Evolutionary conservation across 2,329 filamentous ascomycete genomes (phyloP).

Genomic region (Trichoderma harzianum): DNA sequence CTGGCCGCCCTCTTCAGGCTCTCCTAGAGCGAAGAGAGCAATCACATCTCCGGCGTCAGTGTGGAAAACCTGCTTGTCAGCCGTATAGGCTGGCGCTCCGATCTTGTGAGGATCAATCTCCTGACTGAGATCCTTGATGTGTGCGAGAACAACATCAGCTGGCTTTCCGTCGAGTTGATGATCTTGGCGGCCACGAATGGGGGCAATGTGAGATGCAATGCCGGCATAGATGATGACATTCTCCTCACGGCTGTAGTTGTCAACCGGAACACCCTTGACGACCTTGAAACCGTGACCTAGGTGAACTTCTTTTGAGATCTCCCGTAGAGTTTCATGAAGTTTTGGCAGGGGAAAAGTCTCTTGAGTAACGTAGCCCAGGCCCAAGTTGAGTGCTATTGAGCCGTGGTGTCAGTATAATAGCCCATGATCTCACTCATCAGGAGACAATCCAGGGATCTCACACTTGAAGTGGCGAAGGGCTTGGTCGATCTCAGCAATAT

Average conservation of each 20-base stretch:
- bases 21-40: conserved; percentile 53
- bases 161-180: conserved; percentile 41
- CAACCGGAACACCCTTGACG: conserved; percentile 54
- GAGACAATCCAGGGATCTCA: conserved; percentile 21
- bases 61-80: conserved; percentile 61
- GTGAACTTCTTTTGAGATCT: conserved; percentile 53
- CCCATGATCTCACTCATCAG: neutral
- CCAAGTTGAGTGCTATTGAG: conserved; percentile 32
- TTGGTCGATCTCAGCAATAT: conserved; percentile 48
- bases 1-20: conserved; percentile 51
- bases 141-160: conserved; percentile 52
- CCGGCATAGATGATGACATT: conserved; percentile 60
- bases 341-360: conserved; percentile 55
- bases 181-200: conserved; percentile 52
- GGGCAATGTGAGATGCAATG: conserved; percentile 55
- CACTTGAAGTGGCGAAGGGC: conserved; percentile 43
- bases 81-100: conserved; percentile 56
- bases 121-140: conserved; percentile 60
- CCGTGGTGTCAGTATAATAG: neutral
- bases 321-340: conserved; percentile 48
- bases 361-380: conserved; percentile 39
- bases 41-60: conserved; percentile 60
- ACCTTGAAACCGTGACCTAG: conserved; percentile 59
- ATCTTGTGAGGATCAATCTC: conserved; percentile 38
- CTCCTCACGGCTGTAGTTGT: conserved; percentile 51